A percentile compares a stretch with the other conserved stretches of the same genome.
Conservation (phyloP, 768 basidiomycete genomes). For the Myochromella boudieri region DNA sequence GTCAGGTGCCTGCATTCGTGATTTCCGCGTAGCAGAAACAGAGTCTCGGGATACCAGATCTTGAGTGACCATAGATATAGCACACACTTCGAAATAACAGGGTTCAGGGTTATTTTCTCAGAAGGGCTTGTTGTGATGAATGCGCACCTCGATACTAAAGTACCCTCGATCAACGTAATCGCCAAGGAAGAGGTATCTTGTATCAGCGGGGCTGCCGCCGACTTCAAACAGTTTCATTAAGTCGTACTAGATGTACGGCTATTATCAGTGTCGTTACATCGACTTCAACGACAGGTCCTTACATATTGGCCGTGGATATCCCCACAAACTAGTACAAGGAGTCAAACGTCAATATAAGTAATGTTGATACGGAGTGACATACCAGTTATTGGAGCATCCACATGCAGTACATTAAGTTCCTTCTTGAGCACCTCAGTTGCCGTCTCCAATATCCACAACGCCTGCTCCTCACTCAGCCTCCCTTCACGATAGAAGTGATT, state of each 20-base stretch:
- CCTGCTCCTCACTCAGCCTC: constrained; percentile 90
- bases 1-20: constrained; percentile 99
- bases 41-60: constrained; percentile 98
- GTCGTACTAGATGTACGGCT: constrained; percentile 62
- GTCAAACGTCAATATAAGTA: background rate
- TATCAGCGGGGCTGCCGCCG: constrained; percentile 91
- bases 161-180: constrained; percentile 95
- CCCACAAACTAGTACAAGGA: constrained; percentile 69
- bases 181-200: constrained; percentile 88
- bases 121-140: background rate
- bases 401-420: constrained; percentile 89
- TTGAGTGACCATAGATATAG: constrained; percentile 97
- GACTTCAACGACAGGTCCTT: constrained; percentile 29
- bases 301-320: constrained; percentile 99
- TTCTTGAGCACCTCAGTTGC: constrained; percentile 79
- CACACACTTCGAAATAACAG: constrained; percentile 70
- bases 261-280: constrained; percentile 5
- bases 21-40: constrained; percentile 96
- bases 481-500: constrained; percentile 99
- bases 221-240: constrained; percentile 96
- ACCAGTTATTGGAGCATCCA: constrained; percentile 99
- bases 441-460: constrained; percentile 88
- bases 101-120: constrained; percentile 11
- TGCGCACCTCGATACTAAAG: constrained; percentile 83
- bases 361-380: constrained; percentile 22